Conservation (phyloP, 176 grass and related monocot genomes). For the Puccinellia tenuiflora region DNA sequence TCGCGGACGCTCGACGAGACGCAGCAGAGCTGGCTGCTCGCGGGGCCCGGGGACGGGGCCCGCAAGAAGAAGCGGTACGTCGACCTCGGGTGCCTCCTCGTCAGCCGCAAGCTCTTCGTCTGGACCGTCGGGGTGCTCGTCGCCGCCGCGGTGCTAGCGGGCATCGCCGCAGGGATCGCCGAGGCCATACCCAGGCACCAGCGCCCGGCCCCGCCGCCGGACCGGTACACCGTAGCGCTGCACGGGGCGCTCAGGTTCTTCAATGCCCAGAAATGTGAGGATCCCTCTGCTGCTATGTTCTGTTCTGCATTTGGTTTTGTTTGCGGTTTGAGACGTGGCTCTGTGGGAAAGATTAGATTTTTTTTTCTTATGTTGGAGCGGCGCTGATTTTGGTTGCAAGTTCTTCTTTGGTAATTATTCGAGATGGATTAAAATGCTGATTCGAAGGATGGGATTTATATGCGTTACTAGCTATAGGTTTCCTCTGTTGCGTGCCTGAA, state of each 20-base stretch:
- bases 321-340: neutral
- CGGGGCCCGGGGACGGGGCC: slow-evolving; percentile 70
- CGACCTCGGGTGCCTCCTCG: slow-evolving; percentile 85
- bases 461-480: neutral
- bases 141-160: slow-evolving; percentile 52
- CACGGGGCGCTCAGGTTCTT: slow-evolving; percentile 93
- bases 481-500: neutral
- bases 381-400: neutral
- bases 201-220: slow-evolving; percentile 48
- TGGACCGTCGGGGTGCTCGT: slow-evolving; percentile 61
- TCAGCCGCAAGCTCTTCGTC: slow-evolving; percentile 72
- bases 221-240: slow-evolving; percentile 81
- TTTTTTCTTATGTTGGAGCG: neutral
- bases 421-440: neutral
- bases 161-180: slow-evolving; percentile 59
- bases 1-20: slow-evolving; percentile 88
- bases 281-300: neutral
- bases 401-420: neutral
- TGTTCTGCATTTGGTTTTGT: neutral
- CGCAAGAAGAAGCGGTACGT: slow-evolving; percentile 85
- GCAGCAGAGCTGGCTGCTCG: slow-evolving; percentile 95
- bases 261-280: slow-evolving; percentile 91
- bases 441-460: neutral
- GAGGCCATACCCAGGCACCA: slow-evolving; percentile 62
- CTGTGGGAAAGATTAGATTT: neutral